Base-by-base conservation (phyloP, 176 grass and related monocot species). In the Oryza brachyantha region DNA sequence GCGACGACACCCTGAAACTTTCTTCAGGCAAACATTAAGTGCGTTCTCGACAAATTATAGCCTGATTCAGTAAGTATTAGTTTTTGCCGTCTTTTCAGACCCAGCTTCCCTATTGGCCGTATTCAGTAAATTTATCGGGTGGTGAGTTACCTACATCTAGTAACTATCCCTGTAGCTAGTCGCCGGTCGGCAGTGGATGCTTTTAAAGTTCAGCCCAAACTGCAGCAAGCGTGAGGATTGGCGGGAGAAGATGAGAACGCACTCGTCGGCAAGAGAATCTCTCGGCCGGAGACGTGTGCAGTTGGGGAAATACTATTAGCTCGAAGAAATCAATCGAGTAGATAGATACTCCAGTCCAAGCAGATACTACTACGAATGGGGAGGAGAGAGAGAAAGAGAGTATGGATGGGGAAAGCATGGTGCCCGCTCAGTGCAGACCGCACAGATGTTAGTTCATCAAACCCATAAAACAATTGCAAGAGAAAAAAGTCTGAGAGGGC, bases 121-220 rank as follows among this genome's bases (percentile, higher is more conserved):
- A 35, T 4, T 52, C 31, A 77, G 34, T 57, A 65, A 22, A 68
- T 64, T n/a, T 48, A 34, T 77, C 8, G 26, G 38, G 64, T 37
- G 75, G 62, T 79, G 63, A 55, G 54, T 14, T 42, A 26, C 1
- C 62, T 75, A 64, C 68, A 84, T 80, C 43, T 84, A 84, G 55
- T 75, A 80, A 55, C 54, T 64, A 76, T 84, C 76, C 70, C 76
- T 68, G 19, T 27, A 14, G 59, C 64, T 36, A 38, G 48, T n/a
- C 48, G 70, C 70, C 60, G 27, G 43, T 52, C 5, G 48, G 8
- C 70, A 69, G n/a, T n/a, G n/a, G n/a, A n/a, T n/a, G n/a, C n/a
- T 76, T 67, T 67, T n/a, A 74, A 83, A 74, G 50, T 10, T 39
- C 7, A 62, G 29, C 21, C 75, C 54, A 68, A 75, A 27, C 32